Percentiles rank a stretch among this genome's conserved stretches.
These are phyloP conservation scores for Zancudomyces culisetae DNA, from an alignment of 371 early-diverging fungal genomes.

Conservation along the genomic window DNA sequence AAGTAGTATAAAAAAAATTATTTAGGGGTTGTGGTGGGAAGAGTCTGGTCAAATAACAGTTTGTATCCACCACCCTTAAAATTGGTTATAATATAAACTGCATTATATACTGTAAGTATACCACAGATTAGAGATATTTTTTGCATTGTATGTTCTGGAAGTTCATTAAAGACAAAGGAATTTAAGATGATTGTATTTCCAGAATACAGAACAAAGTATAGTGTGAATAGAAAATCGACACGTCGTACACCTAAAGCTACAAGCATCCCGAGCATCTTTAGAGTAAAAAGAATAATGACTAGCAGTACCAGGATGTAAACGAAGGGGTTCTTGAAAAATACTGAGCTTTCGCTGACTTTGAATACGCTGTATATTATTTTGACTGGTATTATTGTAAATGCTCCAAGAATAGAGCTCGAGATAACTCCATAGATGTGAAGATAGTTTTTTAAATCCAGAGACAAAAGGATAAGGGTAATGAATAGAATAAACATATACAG, in stretches of 20 bases:
- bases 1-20: no score
- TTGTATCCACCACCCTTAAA: neutral
- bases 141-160: neutral
- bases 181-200: neutral
- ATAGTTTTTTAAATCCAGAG: no score
- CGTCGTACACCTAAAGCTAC: neutral
- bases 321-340: neutral
- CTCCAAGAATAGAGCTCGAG: neutral
- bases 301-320: neutral
- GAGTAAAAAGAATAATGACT: neutral
- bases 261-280: neutral
- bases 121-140: neutral
- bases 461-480: no score
- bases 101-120: neutral
- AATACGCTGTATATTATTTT: neutral
- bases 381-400: neutral
- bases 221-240: neutral
- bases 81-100: neutral
- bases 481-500: no score
- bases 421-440: neutral
- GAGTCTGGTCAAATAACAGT: neutral
- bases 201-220: neutral
- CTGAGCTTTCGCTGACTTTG: neutral
- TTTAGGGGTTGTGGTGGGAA: no score
- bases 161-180: neutral